Evolutionary conservation across 2,329 filamentous ascomycete genomes (phyloP).

Genomic region (Ceratocystis cacaofunesta): DNA sequence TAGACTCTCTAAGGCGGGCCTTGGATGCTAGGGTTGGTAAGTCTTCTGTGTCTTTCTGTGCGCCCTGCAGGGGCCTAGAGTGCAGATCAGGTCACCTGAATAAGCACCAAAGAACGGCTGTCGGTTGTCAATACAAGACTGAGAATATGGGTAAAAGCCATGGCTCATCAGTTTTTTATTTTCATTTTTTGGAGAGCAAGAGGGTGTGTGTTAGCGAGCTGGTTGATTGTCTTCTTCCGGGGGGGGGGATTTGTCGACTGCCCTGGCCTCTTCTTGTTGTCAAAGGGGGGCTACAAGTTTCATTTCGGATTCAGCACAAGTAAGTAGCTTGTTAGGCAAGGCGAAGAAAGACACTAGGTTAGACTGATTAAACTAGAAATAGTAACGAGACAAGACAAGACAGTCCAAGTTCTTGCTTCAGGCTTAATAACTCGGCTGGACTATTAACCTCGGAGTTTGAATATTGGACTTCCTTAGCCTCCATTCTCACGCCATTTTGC

Average conservation of each 20-base stretch:
- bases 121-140: neutral
- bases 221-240: neutral
- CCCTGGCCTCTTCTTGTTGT: no score
- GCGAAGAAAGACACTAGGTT: neutral
- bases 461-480: no score
- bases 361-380: neutral
- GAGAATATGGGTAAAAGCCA: neutral
- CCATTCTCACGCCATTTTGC: no score
- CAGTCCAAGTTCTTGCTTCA: no score
- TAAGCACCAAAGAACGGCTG: neutral
- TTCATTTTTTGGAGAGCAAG: neutral
- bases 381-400: no score
- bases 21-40: neutral
- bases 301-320: neutral
- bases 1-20: neutral
- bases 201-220: neutral
- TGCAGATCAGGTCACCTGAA: constrained; percentile 4
- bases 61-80: neutral
- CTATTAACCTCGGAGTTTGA: neutral
- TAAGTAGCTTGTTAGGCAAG: neutral
- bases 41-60: neutral
- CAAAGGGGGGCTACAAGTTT: neutral
- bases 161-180: neutral
- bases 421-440: neutral
- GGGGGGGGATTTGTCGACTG: neutral